phyloP scores from a whole-genome alignment of 1,139 yeast species.

The Casaregolazyma lundiana region DNA sequence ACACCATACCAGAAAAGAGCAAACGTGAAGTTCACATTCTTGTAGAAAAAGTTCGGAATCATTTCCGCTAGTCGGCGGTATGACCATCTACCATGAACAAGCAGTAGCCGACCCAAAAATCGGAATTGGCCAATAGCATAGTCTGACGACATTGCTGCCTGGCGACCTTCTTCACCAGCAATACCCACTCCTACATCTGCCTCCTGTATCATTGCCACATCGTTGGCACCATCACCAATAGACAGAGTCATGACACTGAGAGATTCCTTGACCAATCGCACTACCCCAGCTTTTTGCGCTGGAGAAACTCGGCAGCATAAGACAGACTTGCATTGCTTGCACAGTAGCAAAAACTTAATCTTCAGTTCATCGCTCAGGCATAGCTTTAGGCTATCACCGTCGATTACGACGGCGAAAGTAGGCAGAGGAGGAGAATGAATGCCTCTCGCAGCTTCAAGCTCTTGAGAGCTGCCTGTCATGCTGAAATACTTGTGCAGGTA shows the following conservation, averaged over 20 bases:
- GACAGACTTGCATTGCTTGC: constrained; percentile 92
- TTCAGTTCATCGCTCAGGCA: constrained; percentile 60
- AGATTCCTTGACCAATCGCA: constrained; percentile 76
- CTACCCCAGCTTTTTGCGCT: constrained; percentile 94
- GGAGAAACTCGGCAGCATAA: constrained; percentile 96
- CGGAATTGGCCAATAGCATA: constrained; percentile 95
- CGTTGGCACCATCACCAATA: constrained; percentile 97
- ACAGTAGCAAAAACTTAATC: constrained; percentile 71
- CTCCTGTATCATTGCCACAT: constrained; percentile 97
- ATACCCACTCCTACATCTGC: constrained; percentile 98
- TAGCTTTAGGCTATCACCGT: constrained; percentile 83
- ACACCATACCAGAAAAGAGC: constrained; percentile 93
- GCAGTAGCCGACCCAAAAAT: constrained; percentile 65
- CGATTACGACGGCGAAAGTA: constrained; percentile 77
- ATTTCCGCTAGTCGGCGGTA: constrained; percentile 87
- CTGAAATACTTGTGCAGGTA: constrained; percentile 60
- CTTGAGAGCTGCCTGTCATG: constrained; percentile 57
- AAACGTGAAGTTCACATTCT: constrained; percentile 82
- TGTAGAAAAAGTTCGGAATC: constrained; percentile 91
- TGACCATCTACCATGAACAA: constrained; percentile 97
- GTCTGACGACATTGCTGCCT: constrained; percentile 97
- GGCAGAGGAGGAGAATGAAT: constrained; percentile 79
- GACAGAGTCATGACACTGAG: constrained; percentile 86
- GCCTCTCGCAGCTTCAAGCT: constrained; percentile 54
- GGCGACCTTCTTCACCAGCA: constrained; percentile 97